Evolutionary conservation across 2,329 filamentous ascomycete genomes (phyloP).

Genomic region (Rhynchosporium secalis): DNA sequence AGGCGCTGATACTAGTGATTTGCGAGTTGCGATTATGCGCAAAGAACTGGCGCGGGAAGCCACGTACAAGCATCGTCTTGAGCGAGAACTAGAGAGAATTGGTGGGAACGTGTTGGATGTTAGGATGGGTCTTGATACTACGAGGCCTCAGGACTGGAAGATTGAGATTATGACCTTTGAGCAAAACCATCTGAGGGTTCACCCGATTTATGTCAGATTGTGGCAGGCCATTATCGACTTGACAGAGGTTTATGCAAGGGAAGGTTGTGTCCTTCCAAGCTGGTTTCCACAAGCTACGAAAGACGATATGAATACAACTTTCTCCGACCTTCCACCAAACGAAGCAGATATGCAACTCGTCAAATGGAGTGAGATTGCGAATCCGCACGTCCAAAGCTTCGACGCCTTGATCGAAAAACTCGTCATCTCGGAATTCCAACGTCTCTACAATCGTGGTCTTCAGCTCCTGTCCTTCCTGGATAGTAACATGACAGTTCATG

Average conservation of each 20-base stretch:
- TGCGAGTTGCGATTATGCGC: slow-evolving; percentile 7
- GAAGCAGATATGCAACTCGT: not conserved
- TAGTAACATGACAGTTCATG: not conserved
- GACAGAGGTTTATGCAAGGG: not conserved
- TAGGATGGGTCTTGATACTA: slow-evolving; percentile 14
- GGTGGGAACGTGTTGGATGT: slow-evolving; percentile 18
- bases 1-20: slow-evolving; percentile 8
- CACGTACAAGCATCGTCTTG: slow-evolving; percentile 15
- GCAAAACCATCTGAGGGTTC: slow-evolving; percentile 17
- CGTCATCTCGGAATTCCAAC: slow-evolving; percentile 5
- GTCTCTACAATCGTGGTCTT: slow-evolving; percentile 16
- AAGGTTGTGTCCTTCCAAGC: not conserved
- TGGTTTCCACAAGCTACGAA: slow-evolving; percentile 9
- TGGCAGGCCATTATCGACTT: slow-evolving; percentile 4
- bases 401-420: slow-evolving; percentile 15
- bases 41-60: not conserved
- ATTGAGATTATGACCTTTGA: slow-evolving; percentile 14
- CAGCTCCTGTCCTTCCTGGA: not conserved
- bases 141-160: slow-evolving; percentile 10
- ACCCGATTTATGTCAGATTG: slow-evolving; percentile 15
- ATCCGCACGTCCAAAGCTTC: not conserved
- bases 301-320: not conserved
- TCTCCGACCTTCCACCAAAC: not conserved
- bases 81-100: slow-evolving; percentile 15
- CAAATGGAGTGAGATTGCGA: not conserved